Conservation (phyloP, 768 basidiomycete genomes). For the Kwoniella dejecticola region DNA sequence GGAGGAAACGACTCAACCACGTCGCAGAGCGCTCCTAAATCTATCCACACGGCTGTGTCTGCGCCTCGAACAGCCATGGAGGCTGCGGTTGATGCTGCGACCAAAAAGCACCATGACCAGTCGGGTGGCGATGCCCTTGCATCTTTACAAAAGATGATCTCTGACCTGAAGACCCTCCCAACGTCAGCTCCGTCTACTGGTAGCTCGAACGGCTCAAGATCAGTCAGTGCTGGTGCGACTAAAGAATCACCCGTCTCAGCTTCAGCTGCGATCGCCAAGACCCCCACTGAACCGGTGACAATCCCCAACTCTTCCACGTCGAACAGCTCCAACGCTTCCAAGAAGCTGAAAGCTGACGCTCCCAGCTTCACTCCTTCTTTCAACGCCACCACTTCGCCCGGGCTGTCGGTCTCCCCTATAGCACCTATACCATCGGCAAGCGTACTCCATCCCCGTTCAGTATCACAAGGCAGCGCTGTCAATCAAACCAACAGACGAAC, state of each 20-base stretch:
- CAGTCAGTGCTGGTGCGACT: constrained; percentile 23
- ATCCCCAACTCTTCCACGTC: constrained; percentile 14
- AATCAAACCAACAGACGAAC: constrained; percentile 21
- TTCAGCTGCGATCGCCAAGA: constrained; percentile 11
- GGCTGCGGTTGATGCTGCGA: constrained; percentile 40
- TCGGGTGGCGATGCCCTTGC: constrained; percentile 39
- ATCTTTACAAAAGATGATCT: constrained; percentile 82
- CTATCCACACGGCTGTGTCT: constrained; percentile 28
- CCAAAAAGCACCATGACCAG: constrained; percentile 25
- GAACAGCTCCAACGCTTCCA: constrained; percentile 13
- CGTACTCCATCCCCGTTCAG: constrained; percentile 16
- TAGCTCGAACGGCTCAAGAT: constrained; percentile 28
- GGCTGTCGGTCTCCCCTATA: constrained; percentile 28
- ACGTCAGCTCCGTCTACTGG: constrained; percentile 58
- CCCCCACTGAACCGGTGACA: constrained; percentile 20
- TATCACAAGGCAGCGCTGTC: constrained; percentile 17
- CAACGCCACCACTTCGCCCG: constrained; percentile 36
- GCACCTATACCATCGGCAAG: constrained; percentile 10
- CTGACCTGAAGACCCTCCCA: constrained; percentile 84
- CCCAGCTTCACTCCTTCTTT: constrained; percentile 46
- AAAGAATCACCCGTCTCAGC: constrained; percentile 11
- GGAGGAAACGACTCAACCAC: background rate
- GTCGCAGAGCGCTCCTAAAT: constrained; percentile 13
- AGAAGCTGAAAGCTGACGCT: constrained; percentile 51
- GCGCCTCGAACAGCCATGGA: constrained; percentile 38